Conservation (phyloP, 1,284 basidiomycete species). For the Cutaneotrichosporon curvatum region DNA sequence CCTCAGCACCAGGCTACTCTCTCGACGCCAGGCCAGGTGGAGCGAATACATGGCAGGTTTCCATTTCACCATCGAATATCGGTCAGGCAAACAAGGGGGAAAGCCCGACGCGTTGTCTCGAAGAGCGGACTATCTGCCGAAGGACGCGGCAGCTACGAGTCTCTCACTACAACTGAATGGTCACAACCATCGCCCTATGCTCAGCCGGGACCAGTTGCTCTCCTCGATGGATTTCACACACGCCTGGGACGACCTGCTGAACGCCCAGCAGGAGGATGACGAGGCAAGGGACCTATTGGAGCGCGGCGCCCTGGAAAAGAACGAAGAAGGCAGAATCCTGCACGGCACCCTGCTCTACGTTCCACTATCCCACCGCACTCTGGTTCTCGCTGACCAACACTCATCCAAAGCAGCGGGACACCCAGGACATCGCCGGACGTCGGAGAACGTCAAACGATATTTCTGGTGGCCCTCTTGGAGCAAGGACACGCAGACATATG, state of each 20-base stretch:
- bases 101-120: slow-evolving; percentile 35
- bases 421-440: slow-evolving; percentile 46
- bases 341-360: not conserved
- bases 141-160: slow-evolving; percentile 40
- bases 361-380: not conserved
- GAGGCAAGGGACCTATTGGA: too few species aligned
- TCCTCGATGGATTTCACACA: too few species aligned
- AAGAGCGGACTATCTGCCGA: slow-evolving; percentile 34
- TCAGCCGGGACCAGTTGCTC: not conserved
- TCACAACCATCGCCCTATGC: slow-evolving; percentile 36
- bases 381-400: slow-evolving; percentile 17
- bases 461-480: slow-evolving; percentile 31
- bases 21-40: slow-evolving; percentile 48
- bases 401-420: slow-evolving; percentile 39
- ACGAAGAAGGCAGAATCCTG: too few species aligned
- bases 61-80: slow-evolving; percentile 44
- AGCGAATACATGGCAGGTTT: slow-evolving; percentile 37
- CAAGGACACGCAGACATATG: slow-evolving; percentile 21
- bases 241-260: too few species aligned
- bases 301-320: too few species aligned
- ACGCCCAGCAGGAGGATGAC: too few species aligned
- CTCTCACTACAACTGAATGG: slow-evolving; percentile 48
- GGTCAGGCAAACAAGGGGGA: slow-evolving; percentile 37
- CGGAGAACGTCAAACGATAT: slow-evolving; percentile 20
- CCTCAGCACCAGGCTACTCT: slow-evolving; percentile 40